A percentile compares a stretch with the other conserved stretches of the same genome.
These are phyloP conservation scores for Trypanosoma cruzi DNA, from an alignment of 208 protist species.

Conservation along the genomic window DNA sequence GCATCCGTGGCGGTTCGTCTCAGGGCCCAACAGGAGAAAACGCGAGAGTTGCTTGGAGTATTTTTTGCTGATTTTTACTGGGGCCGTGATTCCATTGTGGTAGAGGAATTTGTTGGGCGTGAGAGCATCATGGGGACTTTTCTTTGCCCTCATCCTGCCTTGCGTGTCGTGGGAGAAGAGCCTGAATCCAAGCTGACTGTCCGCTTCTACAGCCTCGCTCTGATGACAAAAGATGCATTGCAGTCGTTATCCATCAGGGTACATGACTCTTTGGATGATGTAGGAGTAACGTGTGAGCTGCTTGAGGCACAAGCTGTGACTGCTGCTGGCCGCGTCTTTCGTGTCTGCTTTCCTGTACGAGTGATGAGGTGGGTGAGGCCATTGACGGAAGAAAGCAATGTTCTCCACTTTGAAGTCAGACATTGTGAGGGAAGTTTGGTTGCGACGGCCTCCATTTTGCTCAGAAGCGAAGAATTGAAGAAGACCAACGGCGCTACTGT, in stretches of 20 bases:
- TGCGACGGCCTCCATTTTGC: slow-evolving; percentile 30
- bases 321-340: slow-evolving; percentile 30
- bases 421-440: slow-evolving; percentile 17
- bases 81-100: slow-evolving; percentile 34
- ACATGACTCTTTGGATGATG: slow-evolving; percentile 26
- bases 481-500: slow-evolving; percentile 3
- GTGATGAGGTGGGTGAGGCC: slow-evolving; percentile 14
- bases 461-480: slow-evolving; percentile 15
- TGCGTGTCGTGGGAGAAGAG: background rate
- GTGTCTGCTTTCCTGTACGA: slow-evolving; percentile 21
- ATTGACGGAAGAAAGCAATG: slow-evolving; percentile 8
- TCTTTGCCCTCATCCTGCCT: background rate
- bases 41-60: slow-evolving; percentile 17
- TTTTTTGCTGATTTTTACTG: slow-evolving; percentile 46
- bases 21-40: slow-evolving; percentile 13
- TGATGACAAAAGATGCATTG: slow-evolving; percentile 17
- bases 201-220: slow-evolving; percentile 27
- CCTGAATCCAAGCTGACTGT: slow-evolving; percentile 2
- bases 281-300: slow-evolving; percentile 16
- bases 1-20: slow-evolving; percentile 1
- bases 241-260: slow-evolving; percentile 15
- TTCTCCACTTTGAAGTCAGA: slow-evolving; percentile 34
- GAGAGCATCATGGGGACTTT: slow-evolving; percentile 11
- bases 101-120: slow-evolving; percentile 37
- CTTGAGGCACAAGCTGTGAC: slow-evolving; percentile 26